These are phyloP conservation scores for Astrothelium subdiscretum DNA, from an alignment of 495 filamentous ascomycete species.

Conservation along the genomic window DNA sequence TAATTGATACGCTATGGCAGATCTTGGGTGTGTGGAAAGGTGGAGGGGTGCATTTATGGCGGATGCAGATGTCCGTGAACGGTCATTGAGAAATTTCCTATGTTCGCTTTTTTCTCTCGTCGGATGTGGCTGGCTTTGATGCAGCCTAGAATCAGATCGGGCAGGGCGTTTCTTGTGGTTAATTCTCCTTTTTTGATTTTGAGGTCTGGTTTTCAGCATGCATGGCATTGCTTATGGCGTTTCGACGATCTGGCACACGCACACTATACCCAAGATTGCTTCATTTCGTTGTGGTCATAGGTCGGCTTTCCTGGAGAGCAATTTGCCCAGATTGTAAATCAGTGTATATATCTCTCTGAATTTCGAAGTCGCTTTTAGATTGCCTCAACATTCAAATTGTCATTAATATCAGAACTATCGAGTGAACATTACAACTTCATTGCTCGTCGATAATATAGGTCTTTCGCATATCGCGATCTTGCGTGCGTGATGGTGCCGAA, in stretches of 20 bases:
- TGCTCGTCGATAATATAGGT: too few relatives aligned
- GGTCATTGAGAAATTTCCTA: not conserved
- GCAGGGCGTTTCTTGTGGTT: not conserved
- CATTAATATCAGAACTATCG: not conserved
- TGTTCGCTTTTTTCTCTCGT: not conserved
- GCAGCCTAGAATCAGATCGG: not conserved
- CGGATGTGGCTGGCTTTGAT: not conserved
- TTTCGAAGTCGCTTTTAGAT: not conserved
- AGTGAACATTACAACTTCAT: too few relatives aligned
- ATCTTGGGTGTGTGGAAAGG: not conserved
- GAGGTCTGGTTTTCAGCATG: not conserved
- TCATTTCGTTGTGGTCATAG: not conserved
- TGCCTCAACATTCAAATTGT: not conserved
- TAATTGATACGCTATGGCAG: not conserved
- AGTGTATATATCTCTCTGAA: not conserved
- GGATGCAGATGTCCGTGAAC: too few relatives aligned
- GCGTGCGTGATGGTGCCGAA: too few relatives aligned
- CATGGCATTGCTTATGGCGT: not conserved
- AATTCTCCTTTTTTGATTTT: not conserved
- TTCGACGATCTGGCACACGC: not conserved
- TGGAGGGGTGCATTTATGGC: too few relatives aligned
- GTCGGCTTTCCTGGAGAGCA: not conserved
- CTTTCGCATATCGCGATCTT: too few relatives aligned
- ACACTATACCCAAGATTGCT: conserved; percentile 1
- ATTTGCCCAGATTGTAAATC: not conserved